Conservation (phyloP, 306 rosid species). For the Aeschynomene evenia region DNA sequence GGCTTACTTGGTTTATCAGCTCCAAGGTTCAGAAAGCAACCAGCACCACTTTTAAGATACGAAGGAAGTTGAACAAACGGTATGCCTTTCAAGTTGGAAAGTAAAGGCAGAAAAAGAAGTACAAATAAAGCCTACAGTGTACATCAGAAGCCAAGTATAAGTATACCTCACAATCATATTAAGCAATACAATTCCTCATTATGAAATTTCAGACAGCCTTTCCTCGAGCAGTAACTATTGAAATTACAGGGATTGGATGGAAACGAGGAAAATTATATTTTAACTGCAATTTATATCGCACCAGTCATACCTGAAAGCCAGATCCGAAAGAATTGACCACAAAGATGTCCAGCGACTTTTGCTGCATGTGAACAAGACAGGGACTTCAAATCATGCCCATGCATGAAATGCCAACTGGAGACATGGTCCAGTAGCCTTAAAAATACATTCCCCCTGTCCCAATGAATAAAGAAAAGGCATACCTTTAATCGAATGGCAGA, state of each 20-base stretch:
- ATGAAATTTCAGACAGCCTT: neutral
- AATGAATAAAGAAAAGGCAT: slow-evolving; percentile 1
- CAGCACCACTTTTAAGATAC: slow-evolving; percentile 69
- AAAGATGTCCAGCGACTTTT: slow-evolving; percentile 85
- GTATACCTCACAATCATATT: neutral
- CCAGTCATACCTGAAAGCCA: slow-evolving; percentile 73
- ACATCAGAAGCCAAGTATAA: slow-evolving; percentile 23
- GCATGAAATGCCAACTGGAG: slow-evolving; percentile 25
- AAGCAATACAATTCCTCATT: neutral
- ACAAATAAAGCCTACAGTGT: slow-evolving; percentile 71
- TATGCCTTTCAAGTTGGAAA: slow-evolving; percentile 76
- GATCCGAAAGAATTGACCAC: slow-evolving; percentile 97
- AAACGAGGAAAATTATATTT: slow-evolving; percentile 1
- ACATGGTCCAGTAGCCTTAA: neutral
- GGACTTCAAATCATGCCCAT: slow-evolving; percentile 18
- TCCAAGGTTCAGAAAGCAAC: slow-evolving; percentile 82
- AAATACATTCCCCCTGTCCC: neutral
- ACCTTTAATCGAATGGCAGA: slow-evolving; percentile 63
- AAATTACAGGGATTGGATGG: slow-evolving; percentile 3
- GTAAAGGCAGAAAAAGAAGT: slow-evolving; percentile 68
- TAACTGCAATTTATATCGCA: slow-evolving; percentile 19
- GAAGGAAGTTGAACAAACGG: slow-evolving; percentile 69
- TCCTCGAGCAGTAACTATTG: neutral
- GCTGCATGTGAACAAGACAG: slow-evolving; percentile 53
- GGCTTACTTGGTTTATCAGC: slow-evolving; percentile 51